Percentiles rank a stretch among this genome's conserved stretches.
Evolutionary conservation across 75 land plant species (phyloP).

Genomic region (Larix kaempferi): DNA sequence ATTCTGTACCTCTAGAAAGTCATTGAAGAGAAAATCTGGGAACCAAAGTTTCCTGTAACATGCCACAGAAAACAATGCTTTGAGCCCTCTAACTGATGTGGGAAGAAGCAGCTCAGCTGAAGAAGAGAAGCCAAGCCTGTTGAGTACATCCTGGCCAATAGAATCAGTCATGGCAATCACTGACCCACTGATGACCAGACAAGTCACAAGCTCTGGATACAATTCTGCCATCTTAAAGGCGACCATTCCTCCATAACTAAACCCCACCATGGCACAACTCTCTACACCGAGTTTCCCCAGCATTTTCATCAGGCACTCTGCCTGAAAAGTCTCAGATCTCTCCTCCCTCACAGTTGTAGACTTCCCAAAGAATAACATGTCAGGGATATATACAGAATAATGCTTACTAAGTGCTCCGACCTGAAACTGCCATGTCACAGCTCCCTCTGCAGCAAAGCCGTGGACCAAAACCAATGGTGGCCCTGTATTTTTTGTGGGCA

Average conservation of each 20-base stretch:
- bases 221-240: constrained; percentile 70
- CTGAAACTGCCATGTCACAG: constrained; percentile 74
- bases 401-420: constrained; percentile 42
- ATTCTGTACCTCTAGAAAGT: constrained; percentile 53
- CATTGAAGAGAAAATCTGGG: constrained; percentile 45
- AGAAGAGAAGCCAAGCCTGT: constrained; percentile 36
- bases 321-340: constrained; percentile 67
- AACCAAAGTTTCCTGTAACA: constrained; percentile 62
- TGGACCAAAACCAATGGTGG: constrained; percentile 68
- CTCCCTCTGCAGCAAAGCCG: constrained; percentile 77
- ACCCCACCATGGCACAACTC: constrained; percentile 59
- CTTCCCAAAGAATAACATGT: constrained; percentile 69
- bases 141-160: constrained; percentile 19
- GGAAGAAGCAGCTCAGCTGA: constrained; percentile 74
- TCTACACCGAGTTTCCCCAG: constrained; percentile 45
- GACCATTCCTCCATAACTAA: constrained; percentile 94
- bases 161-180: constrained; percentile 66
- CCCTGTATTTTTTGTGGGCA: constrained; percentile 32
- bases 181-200: constrained; percentile 66
- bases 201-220: constrained; percentile 45
- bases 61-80: constrained; percentile 41
- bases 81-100: constrained; percentile 40
- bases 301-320: constrained; percentile 48
- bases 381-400: constrained; percentile 72
- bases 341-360: constrained; percentile 47